phyloP scores from a whole-genome alignment of 1,139 yeast genomes.

The Geotrichum phurueaensis region DNA sequence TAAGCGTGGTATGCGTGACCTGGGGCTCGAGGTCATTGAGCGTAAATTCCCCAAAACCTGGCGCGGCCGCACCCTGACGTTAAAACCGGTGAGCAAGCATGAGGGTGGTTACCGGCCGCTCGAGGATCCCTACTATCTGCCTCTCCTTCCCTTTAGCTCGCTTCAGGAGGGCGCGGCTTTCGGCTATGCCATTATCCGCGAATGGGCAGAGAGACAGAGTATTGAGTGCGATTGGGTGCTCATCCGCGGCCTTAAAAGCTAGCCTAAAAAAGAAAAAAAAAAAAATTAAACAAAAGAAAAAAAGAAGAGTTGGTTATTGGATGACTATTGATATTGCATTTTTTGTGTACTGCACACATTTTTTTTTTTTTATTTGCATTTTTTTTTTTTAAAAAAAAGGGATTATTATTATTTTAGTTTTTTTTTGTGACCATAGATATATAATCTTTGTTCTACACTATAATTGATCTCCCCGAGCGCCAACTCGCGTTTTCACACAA shows the following conservation, averaged over 20 bases:
- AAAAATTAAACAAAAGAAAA: no score
- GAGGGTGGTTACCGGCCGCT: constrained; percentile 34
- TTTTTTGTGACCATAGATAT: no score
- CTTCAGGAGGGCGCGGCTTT: constrained; percentile 41
- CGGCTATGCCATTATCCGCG: constrained; percentile 32
- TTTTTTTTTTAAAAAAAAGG: no score
- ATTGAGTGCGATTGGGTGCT: constrained; percentile 24
- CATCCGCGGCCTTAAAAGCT: constrained; percentile 9
- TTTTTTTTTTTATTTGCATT: no score
- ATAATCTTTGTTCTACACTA: no score
- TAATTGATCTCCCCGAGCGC: no score
- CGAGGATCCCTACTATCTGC: constrained; percentile 35
- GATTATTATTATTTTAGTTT: no score
- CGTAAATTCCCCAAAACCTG: constrained; percentile 33
- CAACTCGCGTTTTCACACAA: no score
- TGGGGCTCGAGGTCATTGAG: constrained; percentile 27
- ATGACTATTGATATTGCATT: not conserved
- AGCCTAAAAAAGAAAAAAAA: not conserved
- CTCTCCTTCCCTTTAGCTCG: constrained; percentile 37
- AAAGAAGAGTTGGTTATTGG: not conserved
- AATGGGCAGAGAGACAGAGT: constrained; percentile 33
- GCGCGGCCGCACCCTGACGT: constrained; percentile 21
- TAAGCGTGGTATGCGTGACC: constrained; percentile 29
- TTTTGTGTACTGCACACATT: not conserved
- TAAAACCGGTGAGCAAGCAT: constrained; percentile 22